These are phyloP conservation scores for Crassisporium funariophilum DNA, from an alignment of 768 basidiomycete species.

Conservation along the genomic window DNA sequence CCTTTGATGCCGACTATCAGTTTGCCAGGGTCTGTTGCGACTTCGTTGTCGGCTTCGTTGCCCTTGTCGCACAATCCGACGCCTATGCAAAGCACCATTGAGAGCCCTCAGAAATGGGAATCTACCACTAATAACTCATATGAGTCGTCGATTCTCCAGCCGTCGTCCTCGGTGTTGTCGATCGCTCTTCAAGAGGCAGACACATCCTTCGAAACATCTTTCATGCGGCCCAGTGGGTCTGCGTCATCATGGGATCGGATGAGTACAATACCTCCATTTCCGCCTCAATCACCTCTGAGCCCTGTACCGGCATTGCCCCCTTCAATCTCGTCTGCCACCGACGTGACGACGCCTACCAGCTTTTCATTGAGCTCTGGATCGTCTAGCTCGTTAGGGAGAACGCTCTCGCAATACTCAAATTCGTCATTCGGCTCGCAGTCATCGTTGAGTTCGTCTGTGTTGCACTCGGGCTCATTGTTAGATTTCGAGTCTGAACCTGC, in stretches of 20 bases:
- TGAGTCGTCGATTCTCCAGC: constrained; percentile 73
- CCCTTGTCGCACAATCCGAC: constrained; percentile 16
- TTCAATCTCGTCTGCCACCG: constrained; percentile 32
- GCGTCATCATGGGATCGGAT: constrained; percentile 46
- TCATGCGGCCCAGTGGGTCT: constrained; percentile 64
- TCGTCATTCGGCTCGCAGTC: constrained; percentile 46
- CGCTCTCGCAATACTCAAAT: constrained; percentile 37
- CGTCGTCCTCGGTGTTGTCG: constrained; percentile 65
- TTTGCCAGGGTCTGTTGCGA: constrained; percentile 25
- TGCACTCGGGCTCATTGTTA: constrained; percentile 35
- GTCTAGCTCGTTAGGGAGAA: constrained; percentile 39
- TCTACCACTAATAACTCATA: constrained; percentile 68
- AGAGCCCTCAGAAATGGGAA: constrained; percentile 51
- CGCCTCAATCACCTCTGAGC: constrained; percentile 39
- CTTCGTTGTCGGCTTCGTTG: constrained; percentile 11
- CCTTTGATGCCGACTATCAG: too few relatives aligned
- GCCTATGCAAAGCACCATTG: constrained; percentile 11
- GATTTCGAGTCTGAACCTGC: constrained; percentile 29
- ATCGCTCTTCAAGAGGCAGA: constrained; percentile 63
- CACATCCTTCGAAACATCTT: constrained; percentile 72
- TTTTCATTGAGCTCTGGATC: constrained; percentile 33
- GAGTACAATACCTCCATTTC: constrained; percentile 46
- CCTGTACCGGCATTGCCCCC: constrained; percentile 38
- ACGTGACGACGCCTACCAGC: constrained; percentile 35
- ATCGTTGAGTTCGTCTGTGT: constrained; percentile 41